phyloP scores from a whole-genome alignment of 106 monocot genomes.

The Dendrobium chrysotoxum region DNA sequence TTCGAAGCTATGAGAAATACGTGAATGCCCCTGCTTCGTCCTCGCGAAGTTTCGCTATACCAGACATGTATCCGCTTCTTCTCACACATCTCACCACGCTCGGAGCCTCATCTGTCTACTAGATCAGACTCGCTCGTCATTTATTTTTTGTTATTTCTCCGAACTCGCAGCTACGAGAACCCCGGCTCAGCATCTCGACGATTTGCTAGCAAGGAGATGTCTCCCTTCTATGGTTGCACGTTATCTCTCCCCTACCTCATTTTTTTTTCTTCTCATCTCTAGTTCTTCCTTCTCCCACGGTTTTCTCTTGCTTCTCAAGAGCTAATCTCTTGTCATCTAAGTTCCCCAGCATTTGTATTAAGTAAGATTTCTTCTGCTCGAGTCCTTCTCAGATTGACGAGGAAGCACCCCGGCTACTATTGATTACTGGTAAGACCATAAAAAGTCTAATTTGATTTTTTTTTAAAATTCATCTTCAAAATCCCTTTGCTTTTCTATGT shows the following conservation, averaged over 20 bases:
- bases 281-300: neutral
- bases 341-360: neutral
- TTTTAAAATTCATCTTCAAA: neutral
- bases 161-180: too few relatives aligned
- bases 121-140: too few relatives aligned
- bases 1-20: too few relatives aligned
- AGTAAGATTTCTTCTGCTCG: neutral
- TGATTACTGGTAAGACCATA: neutral
- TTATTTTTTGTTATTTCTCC: too few relatives aligned
- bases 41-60: too few relatives aligned
- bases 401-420: neutral
- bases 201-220: neutral
- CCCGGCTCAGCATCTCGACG: too few relatives aligned
- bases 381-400: constrained; percentile 2
- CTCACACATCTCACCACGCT: too few relatives aligned
- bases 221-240: neutral
- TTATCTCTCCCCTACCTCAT: neutral
- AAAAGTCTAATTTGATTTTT: neutral
- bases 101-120: too few relatives aligned
- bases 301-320: neutral
- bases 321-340: neutral
- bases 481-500: neutral
- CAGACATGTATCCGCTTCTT: too few relatives aligned
- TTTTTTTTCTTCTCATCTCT: neutral
- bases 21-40: too few relatives aligned